These are phyloP conservation scores for Trichoderma arundinaceum DNA, from an alignment of 2,329 filamentous ascomycete genomes.

Conservation along the genomic window DNA sequence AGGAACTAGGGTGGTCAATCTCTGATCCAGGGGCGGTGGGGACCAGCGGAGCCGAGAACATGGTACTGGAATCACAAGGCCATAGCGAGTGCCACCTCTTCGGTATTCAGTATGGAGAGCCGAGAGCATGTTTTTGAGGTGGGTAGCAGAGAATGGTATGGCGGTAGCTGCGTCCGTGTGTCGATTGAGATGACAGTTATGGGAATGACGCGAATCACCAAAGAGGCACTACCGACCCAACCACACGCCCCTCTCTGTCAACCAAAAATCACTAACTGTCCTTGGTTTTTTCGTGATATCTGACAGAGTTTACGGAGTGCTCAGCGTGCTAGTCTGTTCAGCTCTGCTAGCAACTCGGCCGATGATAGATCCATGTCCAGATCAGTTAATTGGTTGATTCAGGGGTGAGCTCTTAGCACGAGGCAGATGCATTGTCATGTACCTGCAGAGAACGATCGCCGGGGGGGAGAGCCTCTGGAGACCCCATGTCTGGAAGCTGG, in stretches of 20 bases:
- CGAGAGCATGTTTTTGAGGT: not conserved
- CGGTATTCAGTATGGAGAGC: not conserved
- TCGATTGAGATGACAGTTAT: not conserved
- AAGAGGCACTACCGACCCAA: not conserved
- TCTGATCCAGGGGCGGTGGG: slow-evolving; percentile 15
- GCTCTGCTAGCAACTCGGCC: slow-evolving; percentile 2
- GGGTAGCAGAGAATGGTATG: not conserved
- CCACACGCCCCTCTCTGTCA: not conserved
- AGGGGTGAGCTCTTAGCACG: slow-evolving; percentile 10
- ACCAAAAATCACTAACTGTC: not conserved
- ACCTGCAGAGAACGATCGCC: slow-evolving; percentile 2
- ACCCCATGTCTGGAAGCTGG: slow-evolving; percentile 1
- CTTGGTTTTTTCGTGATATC: slow-evolving; percentile 1
- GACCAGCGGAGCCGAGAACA: slow-evolving; percentile 21
- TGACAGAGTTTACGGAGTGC: slow-evolving; percentile 16
- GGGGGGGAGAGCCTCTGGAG: not conserved
- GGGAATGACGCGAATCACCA: not conserved
- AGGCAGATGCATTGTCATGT: slow-evolving; percentile 17
- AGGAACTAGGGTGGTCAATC: slow-evolving; percentile 6
- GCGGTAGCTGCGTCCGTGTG: not conserved
- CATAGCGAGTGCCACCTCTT: not conserved
- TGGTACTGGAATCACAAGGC: slow-evolving; percentile 12
- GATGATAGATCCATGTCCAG: not conserved
- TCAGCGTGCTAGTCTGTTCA: slow-evolving; percentile 3
- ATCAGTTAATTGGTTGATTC: slow-evolving; percentile 1